Base-by-base conservation (phyloP, 352 stramenopile species). In the Globisporangium recalcitrans region DNA sequence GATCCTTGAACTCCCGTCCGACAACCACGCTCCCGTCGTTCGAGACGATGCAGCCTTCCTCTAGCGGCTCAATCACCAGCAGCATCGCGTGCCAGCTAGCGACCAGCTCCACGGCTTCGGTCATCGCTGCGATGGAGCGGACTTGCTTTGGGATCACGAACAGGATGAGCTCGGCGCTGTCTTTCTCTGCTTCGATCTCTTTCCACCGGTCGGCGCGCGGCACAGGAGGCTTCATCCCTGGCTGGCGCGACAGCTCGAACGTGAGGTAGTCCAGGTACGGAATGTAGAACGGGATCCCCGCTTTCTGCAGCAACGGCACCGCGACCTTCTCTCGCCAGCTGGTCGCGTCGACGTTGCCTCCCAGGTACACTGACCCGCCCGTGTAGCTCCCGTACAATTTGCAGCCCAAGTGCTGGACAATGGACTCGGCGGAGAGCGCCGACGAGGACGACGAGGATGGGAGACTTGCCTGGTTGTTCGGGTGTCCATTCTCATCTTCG, bases 81-180 rank as follows among this genome's bases (percentile, higher is more conserved):
- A 95, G 72, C 58, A 95, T 69, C 2, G 81, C 86, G 63, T 80
- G 72, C 52, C 76, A 72, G 44, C 74, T 90, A 22, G 77, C 84
- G 21, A 95, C 77, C 1, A 95, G 72, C 68, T 90, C 81, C 10
- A 93, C 77, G 1, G 86, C 81, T 48, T 95, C 83, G 0, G 82
- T 91, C 86, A 95, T 95, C 16, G 83, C 80, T 0, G 83, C 83
- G 54, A 95, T 95, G 2, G 83, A 88, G 10, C 86, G 78, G 22
- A 82, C 70, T 49, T 85, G 74, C 40, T 75, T 74, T 5, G 86
- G 83, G 47, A 95, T 93, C 40, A 95, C 83, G 40, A 95, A 91
- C 38, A 95, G 57, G 55, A 95, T 80, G 16, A 95, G 55, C 75
- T 90, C 85, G n/a, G 85, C 81, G 24, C 75, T 73, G 19, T 85